Conservation (phyloP, 2,329 filamentous ascomycete species). For the Purpureocillium lavendulum region DNA sequence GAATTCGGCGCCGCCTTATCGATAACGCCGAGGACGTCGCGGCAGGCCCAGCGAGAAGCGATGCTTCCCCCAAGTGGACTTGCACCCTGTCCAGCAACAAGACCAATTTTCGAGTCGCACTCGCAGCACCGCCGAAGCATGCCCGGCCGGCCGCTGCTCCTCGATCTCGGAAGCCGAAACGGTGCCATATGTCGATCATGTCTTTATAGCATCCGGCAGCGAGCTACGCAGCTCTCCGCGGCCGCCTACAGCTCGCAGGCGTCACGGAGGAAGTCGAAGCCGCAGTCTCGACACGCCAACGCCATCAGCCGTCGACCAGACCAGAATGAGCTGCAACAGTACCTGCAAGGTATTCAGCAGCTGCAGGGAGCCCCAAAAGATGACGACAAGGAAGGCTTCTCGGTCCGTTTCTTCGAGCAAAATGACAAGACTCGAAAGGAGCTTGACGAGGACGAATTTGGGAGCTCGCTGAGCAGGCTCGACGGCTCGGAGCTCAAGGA, state of each 20-base stretch:
- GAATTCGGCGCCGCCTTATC: conserved; percentile 15
- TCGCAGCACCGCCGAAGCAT: conserved; percentile 14
- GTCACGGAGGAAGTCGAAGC: conserved; percentile 8
- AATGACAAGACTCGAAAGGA: conserved; percentile 26
- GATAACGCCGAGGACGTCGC: conserved; percentile 22
- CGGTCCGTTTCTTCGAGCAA: conserved; percentile 42
- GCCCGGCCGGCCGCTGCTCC: conserved; percentile 25
- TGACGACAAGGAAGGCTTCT: conserved; percentile 13
- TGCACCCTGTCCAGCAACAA: not conserved
- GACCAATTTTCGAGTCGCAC: not conserved
- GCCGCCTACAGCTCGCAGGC: conserved; percentile 24
- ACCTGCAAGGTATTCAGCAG: conserved; percentile 18
- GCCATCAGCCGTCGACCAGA: conserved; percentile 15
- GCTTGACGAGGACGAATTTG: conserved; percentile 33
- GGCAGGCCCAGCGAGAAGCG: no score
- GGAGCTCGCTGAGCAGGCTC: conserved; percentile 24
- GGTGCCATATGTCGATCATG: conserved; percentile 29
- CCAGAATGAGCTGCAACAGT: conserved; percentile 16
- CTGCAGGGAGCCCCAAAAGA: conserved; percentile 12
- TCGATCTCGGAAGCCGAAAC: conserved; percentile 25
- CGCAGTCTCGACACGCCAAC: conserved; percentile 8
- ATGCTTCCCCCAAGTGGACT: not conserved
- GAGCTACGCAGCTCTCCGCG: conserved; percentile 16
- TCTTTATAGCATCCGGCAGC: conserved; percentile 19
- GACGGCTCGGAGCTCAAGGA: conserved; percentile 26